Evolutionary conservation across 495 filamentous ascomycete genomes (phyloP).

Genomic region (Lichenothelia convexa): DNA sequence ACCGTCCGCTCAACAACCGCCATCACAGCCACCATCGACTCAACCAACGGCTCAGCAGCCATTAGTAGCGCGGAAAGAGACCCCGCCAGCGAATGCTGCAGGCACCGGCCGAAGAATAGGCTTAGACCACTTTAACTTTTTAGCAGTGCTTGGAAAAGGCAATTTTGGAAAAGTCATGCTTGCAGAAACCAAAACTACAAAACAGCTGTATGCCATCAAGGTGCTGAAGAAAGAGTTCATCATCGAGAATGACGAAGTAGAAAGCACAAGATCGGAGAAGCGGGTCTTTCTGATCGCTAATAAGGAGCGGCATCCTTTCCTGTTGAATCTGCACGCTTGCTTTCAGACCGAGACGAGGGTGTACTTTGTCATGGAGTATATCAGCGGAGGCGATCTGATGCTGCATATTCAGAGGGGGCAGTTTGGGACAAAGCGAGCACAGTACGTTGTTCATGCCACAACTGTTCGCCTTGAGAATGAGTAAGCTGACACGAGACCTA

Average conservation of each 20-base stretch:
- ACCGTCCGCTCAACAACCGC: conserved; percentile 13
- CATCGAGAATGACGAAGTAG: conserved; percentile 99
- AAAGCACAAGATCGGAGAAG: conserved; percentile 95
- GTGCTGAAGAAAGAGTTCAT: conserved; percentile 99
- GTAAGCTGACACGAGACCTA: conserved; percentile 20
- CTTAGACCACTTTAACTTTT: conserved; percentile 97
- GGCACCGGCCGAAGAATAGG: conserved; percentile 68
- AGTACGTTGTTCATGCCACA: conserved; percentile 44
- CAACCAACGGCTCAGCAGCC: conserved; percentile 3
- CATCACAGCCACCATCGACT: conserved; percentile 4
- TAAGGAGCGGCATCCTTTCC: conserved; percentile 92
- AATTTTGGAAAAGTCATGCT: conserved; percentile 99
- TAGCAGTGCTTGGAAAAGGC: conserved; percentile 95
- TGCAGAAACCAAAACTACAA: conserved; percentile 82
- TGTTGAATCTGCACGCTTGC: conserved; percentile 89
- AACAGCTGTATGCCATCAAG: conserved; percentile 95
- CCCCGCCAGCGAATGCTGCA: conserved; percentile 22
- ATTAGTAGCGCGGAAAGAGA: conserved; percentile 14
- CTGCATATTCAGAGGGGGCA: conserved; percentile 93
- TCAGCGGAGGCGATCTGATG: conserved; percentile 98
- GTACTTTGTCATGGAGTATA: conserved; percentile 99
- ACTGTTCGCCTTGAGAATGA: background rate
- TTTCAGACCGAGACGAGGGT: conserved; percentile 98
- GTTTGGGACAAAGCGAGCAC: conserved; percentile 88
- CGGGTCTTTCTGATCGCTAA: conserved; percentile 93